Evolutionary conservation across 805 yeast species (phyloP).

Genomic region (Candida methanosorbosa): DNA sequence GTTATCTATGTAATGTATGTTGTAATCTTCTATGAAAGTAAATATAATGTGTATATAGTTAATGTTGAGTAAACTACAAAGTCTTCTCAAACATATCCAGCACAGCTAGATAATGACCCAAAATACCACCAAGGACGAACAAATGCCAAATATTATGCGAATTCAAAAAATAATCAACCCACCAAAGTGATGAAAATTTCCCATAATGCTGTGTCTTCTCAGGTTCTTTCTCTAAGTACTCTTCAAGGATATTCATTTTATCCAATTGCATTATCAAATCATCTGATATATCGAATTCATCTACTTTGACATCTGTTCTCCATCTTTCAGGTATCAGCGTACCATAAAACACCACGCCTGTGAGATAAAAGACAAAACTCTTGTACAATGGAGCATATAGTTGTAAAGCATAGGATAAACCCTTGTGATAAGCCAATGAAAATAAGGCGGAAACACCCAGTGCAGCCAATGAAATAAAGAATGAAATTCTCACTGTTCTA

Average conservation of each 20-base stretch:
- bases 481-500: constrained; percentile 67
- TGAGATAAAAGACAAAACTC: constrained; percentile 64
- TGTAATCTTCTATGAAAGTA: too few species aligned
- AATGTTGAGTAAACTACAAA: too few species aligned
- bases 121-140: constrained; percentile 81
- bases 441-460: constrained; percentile 65
- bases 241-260: constrained; percentile 15
- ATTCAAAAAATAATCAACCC: constrained; percentile 68
- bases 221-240: constrained; percentile 35
- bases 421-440: constrained; percentile 46
- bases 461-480: constrained; percentile 70
- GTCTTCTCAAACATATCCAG: constrained; percentile 58
- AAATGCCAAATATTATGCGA: constrained; percentile 95
- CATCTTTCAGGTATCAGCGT: constrained; percentile 84
- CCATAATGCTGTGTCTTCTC: constrained; percentile 20
- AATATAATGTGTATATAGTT: too few species aligned
- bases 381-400: constrained; percentile 64
- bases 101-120: constrained; percentile 79
- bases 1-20: too few species aligned
- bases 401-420: constrained; percentile 39
- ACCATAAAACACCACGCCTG: constrained; percentile 85
- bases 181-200: constrained; percentile 57
- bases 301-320: constrained; percentile 54
- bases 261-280: constrained; percentile 26
- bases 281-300: constrained; percentile 32